Evolutionary conservation across 371 early-diverging fungal species (phyloP), one percentile per base, ranked within the genome.

Genomic region (Mucor circinelloides): DNA sequence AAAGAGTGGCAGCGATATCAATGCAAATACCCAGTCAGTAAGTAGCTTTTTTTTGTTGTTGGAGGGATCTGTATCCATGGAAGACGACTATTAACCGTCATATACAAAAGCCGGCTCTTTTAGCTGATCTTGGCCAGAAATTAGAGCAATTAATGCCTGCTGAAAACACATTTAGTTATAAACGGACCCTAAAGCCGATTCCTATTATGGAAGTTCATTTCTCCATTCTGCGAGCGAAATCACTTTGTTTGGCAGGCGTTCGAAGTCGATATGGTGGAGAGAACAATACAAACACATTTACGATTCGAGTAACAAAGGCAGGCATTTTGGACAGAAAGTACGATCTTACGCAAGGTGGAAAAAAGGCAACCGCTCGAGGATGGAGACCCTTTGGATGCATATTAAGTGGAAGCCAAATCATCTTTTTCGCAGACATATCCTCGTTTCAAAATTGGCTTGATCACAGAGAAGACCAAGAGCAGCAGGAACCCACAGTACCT

Each of bases 331-430:
- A 85, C 32, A 84, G 93, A 54, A 93, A 93, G 73, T 85, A 90
- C 62, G 93, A 93, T 59, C 66, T 88, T 38, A 58, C 76, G 17
- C 90, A 88, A 34, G 79, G 87, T 28, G 91, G 91, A n/a, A 87
- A 86, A 60, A 89, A 87, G 48, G 87, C 90, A 10, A 83, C 86
- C 2, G 81, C 87, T 38, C 85, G 94, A 8, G 84, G 89, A 28
- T 93, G 94, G 94, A 82, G 90, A 75, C 85, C 89, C 6, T 84
- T 90, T 54, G 91, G 92, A 60, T 84, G 91, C 48, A 89, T 93
- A 15, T 71, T 93, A 42, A 89, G 90, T 68, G 93, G 94, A 27
- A 91, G 89, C 44, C 91, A 92, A 60, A 78, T 93, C 60, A 84
- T 93, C 54, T 87, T 93, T 54, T 92, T 93, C 72, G 79, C 83